These are phyloP conservation scores for Takashimella koratensis DNA, from an alignment of 1,284 basidiomycete genomes.

Conservation along the genomic window DNA sequence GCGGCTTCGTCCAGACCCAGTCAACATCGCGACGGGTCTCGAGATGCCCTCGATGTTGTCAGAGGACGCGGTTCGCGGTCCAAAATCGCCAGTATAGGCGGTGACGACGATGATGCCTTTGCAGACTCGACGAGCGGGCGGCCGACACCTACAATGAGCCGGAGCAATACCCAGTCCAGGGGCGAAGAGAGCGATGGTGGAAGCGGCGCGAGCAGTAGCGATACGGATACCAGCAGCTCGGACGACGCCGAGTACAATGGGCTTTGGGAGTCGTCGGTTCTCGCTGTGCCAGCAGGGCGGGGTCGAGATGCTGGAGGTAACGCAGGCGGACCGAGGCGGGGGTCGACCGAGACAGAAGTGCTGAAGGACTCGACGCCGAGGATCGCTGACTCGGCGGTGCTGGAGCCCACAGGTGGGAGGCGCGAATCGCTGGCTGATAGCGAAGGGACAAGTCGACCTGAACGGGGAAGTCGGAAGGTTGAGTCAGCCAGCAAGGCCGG, in stretches of 20 bases:
- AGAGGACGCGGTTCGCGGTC: no score
- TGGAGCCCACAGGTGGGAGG: neutral
- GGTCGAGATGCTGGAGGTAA: neutral
- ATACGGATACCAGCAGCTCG: slow-evolving; percentile 4
- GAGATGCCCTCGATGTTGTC: neutral
- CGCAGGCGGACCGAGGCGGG: neutral
- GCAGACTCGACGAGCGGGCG: neutral
- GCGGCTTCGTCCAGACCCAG: neutral
- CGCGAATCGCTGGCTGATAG: neutral
- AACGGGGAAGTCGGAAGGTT: slow-evolving; percentile 8
- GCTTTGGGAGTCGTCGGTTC: slow-evolving; percentile 5
- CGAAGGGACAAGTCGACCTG: neutral
- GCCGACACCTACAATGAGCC: neutral
- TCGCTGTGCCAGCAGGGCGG: neutral
- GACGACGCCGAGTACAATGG: slow-evolving; percentile 24
- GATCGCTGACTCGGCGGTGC: neutral
- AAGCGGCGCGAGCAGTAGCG: neutral
- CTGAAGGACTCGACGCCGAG: neutral
- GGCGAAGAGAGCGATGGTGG: neutral
- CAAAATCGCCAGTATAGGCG: no score
- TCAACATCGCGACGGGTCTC: neutral
- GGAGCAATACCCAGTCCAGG: neutral
- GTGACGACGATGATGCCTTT: neutral
- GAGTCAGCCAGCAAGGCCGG: slow-evolving; percentile 10
- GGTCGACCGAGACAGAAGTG: neutral